Base-by-base conservation (phyloP, 345 rosid genomes). In the Litchi chinensis region DNA sequence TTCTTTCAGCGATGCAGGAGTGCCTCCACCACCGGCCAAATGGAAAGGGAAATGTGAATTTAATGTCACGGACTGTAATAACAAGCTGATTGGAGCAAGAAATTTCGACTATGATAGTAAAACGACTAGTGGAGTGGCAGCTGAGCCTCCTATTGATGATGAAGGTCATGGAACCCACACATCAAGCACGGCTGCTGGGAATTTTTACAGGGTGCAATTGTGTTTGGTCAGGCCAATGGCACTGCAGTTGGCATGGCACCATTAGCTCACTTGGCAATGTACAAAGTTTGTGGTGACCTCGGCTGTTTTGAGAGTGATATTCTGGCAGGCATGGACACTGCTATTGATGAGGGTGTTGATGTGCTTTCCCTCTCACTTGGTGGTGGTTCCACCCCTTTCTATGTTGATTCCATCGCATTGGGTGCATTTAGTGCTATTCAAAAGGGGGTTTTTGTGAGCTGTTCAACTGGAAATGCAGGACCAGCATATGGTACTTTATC, bases 161-260 rank as follows among this genome's bases (percentile, higher is more conserved):
- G 90, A 74, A 19, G 92, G 91, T 3, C 94, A 90, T 13, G 91
- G 90, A 0, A 90, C 91, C 0, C 92, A 89, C 77, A 90, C 92
- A 10, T 73, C 92, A 11, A 83, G 91, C 50, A 90, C 92, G 5
- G 91, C 94, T 1, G 88, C 83, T 0, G 92, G 94, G 5, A 79
- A 77, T 40, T 77, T 63, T 9, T 89, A 13, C 7, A 60, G 5
- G 77, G 70, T 41, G 92, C 94, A 1, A 68, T 71, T 79, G 83
- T 73, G 19, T 83, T 80, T 22, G 83, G 88, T 6, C 83, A 85
- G 46, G 91, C 94, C 11, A 65, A 64, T 1, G 92, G 91, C 13
- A 87, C 87, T 7, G 94, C 94, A 5, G 84, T 56, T 2, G 94
- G 91, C 5, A 81, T 89, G 74, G 94, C 92, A 2, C 83, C 90